Conservation (phyloP, 352 stramenopile genomes). For the Saprolegnia parasitica region DNA sequence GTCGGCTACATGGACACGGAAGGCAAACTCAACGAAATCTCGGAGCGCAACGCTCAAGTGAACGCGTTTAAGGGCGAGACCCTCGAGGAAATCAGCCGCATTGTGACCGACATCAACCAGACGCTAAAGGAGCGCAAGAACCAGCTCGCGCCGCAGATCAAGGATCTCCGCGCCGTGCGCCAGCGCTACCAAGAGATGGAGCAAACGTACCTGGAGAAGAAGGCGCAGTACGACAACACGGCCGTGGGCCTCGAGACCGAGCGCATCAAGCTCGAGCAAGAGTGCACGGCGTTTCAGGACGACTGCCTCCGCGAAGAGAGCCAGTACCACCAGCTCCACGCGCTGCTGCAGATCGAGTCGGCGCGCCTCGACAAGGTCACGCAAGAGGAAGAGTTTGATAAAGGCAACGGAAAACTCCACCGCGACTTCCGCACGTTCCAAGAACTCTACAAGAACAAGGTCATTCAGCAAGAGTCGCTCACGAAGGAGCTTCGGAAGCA, state of each 20-base stretch:
- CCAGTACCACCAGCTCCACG: slow-evolving; percentile 81
- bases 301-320: slow-evolving; percentile 85
- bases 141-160: slow-evolving; percentile 90
- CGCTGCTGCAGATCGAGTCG: slow-evolving; percentile 65
- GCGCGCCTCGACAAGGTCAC: slow-evolving; percentile 74
- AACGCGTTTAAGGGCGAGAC: slow-evolving; percentile 91
- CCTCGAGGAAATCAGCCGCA: slow-evolving; percentile 89
- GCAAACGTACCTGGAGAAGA: slow-evolving; percentile 81
- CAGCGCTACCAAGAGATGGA: slow-evolving; percentile 88
- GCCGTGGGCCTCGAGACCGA: slow-evolving; percentile 83
- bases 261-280: slow-evolving; percentile 86
- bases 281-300: slow-evolving; percentile 83
- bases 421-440: slow-evolving; percentile 86
- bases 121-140: slow-evolving; percentile 88
- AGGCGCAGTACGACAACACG: slow-evolving; percentile 86
- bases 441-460: slow-evolving; percentile 89
- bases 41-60: slow-evolving; percentile 81
- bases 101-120: slow-evolving; percentile 90
- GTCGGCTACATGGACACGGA: slow-evolving; percentile 84
- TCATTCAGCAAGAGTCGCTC: slow-evolving; percentile 85
- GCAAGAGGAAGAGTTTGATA: slow-evolving; percentile 84
- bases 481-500: slow-evolving; percentile 88
- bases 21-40: slow-evolving; percentile 81
- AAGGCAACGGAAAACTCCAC: slow-evolving; percentile 69
- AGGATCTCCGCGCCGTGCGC: slow-evolving; percentile 84